Conservation (phyloP, 1,284 basidiomycete species). For the Apiotrichum laibachii region DNA sequence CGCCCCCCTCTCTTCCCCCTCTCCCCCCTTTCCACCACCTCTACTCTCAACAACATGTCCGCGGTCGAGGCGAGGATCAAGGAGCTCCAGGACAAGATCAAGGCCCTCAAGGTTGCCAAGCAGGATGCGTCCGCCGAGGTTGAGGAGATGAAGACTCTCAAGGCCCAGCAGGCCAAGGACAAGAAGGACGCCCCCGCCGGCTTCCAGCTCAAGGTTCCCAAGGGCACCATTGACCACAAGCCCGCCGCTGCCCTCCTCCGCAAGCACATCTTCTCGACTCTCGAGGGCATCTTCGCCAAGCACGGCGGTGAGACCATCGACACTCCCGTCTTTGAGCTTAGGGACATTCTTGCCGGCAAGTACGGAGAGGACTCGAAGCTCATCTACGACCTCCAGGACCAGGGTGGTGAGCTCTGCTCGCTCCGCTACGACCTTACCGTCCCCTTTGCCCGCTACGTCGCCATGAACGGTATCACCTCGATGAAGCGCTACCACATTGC, state of each 20-base stretch:
- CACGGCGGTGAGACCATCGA: constrained; percentile 92
- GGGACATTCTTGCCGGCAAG: constrained; percentile 92
- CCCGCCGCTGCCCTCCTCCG: constrained; percentile 92
- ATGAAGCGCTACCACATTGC: constrained; percentile 95
- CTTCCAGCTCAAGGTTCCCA: constrained; percentile 40
- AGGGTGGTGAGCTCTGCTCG: constrained; percentile 96
- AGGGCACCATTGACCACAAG: constrained; percentile 96
- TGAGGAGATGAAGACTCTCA: constrained; percentile 49
- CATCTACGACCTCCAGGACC: constrained; percentile 96
- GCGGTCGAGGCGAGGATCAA: constrained; percentile 37
- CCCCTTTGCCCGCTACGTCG: constrained; percentile 90
- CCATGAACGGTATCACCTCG: constrained; percentile 78
- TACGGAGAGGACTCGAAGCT: constrained; percentile 97
- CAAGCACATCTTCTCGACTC: constrained; percentile 82
- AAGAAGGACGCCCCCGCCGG: constrained; percentile 53
- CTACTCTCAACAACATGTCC: constrained; percentile 8
- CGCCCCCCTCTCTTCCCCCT: background rate
- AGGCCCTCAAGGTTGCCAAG: constrained; percentile 47
- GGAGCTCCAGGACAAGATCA: constrained; percentile 46
- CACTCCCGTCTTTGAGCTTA: constrained; percentile 96
- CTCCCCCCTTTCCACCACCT: constrained; percentile 2
- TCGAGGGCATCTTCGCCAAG: constrained; percentile 82
- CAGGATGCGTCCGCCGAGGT: constrained; percentile 48
- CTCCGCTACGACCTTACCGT: constrained; percentile 96
- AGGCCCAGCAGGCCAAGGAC: constrained; percentile 34